Percentiles rank a stretch among this genome's conserved stretches.
phyloP scores from a whole-genome alignment of 176 grass and related monocot genomes.

The Hsuehochloa calcarea region DNA sequence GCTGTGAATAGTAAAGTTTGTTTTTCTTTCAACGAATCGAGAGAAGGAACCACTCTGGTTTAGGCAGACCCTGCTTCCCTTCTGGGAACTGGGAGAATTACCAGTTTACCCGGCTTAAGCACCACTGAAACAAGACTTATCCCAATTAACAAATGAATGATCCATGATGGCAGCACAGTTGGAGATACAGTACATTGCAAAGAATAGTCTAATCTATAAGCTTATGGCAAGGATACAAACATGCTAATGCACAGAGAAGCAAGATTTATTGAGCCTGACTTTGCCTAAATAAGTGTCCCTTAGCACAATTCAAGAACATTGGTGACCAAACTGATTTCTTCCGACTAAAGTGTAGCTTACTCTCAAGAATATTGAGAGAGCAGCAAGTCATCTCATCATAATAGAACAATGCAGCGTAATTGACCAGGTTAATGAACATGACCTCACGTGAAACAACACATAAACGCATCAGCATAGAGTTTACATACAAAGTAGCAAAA shows the following conservation, averaged over 20 bases:
- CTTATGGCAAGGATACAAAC: neutral
- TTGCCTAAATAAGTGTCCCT: neutral
- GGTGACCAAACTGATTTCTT: neutral
- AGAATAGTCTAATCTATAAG: neutral
- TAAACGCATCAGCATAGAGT: neutral
- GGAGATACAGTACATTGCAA: neutral
- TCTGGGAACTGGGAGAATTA: neutral
- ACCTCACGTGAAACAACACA: neutral
- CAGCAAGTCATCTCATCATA: neutral
- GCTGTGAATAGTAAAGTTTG: neutral
- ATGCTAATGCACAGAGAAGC: neutral
- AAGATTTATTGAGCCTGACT: neutral
- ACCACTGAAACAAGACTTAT: neutral
- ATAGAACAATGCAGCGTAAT: slow-evolving; percentile 11
- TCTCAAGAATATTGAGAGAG: slow-evolving; percentile 5
- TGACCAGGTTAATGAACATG: slow-evolving; percentile 18
- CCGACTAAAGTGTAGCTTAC: neutral
- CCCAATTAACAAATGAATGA: neutral
- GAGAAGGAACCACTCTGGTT: neutral
- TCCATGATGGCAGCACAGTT: neutral
- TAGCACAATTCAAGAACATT: neutral
- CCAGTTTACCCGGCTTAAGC: neutral
- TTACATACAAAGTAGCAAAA: neutral
- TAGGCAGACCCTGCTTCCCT: neutral
- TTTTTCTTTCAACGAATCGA: neutral